Conservation (phyloP, 2,329 filamentous ascomycete genomes). For the Apiospora pterosperma region DNA sequence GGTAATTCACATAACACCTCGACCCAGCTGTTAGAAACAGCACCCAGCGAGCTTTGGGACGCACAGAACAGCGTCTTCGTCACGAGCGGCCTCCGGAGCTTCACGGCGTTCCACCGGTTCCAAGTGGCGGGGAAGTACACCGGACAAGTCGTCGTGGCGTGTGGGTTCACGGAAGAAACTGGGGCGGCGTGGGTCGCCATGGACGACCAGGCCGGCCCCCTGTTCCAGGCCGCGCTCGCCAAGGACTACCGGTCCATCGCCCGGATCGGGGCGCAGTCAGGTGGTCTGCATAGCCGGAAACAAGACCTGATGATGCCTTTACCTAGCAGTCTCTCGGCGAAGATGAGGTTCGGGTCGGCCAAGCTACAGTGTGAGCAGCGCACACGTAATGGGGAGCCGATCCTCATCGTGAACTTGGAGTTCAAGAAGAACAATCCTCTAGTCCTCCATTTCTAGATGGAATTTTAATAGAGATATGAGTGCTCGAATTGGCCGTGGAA, state of each 20-base stretch:
- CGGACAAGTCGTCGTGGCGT: background rate
- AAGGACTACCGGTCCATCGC: background rate
- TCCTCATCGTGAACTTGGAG: background rate
- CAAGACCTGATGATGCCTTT: background rate
- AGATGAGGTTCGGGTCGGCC: background rate
- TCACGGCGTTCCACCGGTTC: background rate
- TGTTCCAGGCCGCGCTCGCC: background rate
- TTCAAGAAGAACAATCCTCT: background rate
- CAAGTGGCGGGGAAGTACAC: background rate
- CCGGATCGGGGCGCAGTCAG: background rate
- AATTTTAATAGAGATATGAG: background rate
- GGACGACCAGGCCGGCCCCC: background rate
- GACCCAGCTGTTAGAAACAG: background rate
- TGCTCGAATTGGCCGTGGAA: too few relatives aligned
- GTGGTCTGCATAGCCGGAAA: background rate
- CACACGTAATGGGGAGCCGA: background rate
- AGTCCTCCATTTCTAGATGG: background rate
- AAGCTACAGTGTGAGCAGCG: background rate
- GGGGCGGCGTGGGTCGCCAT: background rate
- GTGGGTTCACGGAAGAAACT: background rate
- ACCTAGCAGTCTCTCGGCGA: background rate
- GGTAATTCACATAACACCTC: background rate
- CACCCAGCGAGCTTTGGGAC: conserved; percentile 6
- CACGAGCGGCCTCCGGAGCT: background rate
- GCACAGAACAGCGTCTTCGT: conserved; percentile 2